Evolutionary conservation across 2,329 filamentous ascomycete species (phyloP), one percentile per base, ranked within the genome.

Genomic region (Apiospora rasikravindrae): DNA sequence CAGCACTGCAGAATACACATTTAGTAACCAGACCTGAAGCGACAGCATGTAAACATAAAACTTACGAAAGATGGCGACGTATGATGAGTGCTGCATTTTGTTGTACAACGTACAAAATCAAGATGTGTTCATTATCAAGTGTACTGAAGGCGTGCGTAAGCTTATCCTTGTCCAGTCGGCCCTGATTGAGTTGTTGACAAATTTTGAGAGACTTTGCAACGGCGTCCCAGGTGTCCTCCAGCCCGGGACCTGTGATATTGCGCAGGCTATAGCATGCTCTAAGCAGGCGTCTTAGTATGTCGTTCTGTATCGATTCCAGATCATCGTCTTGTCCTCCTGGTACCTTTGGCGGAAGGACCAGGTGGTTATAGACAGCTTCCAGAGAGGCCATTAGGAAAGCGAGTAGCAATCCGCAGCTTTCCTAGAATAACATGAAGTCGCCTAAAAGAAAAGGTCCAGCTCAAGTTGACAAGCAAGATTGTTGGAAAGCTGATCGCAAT

Each of bases 341-440:
- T 2, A 86, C 72, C 47, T 81, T 75, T 10, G 82, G 80, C n/a
- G 84, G 85, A 0, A 87, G 74, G 19, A 84, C 82, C 26, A 86
- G 74, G 73, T 87, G 84, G 70, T 86, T 79, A 72, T 83, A 82
- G 16, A 83, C 74, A 8, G 76, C 73, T 44, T 42, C 66, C 6
- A 68, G 40, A 24, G 40, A 68, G 19, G 66, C 24, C 42, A 44
- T 26, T n/a, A 24, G 19, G n/a, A 47, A 24, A 5, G 14, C n/a
- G 66, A 10, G 13, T 68, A 14, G 22, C 16, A 42, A 29, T 19
- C 40, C 29, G 8, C 22, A 29, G 40, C 40, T 40, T 29, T 8
- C 10, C 19, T 26, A 6, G 8, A 2, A n/a, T 11, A 29, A 19
- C 47, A 16, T 40, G 24, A 44, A 10, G 4, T 19, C 11, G 24